Conservation (phyloP, 75 land plant species). For the Picea sitchensis region DNA sequence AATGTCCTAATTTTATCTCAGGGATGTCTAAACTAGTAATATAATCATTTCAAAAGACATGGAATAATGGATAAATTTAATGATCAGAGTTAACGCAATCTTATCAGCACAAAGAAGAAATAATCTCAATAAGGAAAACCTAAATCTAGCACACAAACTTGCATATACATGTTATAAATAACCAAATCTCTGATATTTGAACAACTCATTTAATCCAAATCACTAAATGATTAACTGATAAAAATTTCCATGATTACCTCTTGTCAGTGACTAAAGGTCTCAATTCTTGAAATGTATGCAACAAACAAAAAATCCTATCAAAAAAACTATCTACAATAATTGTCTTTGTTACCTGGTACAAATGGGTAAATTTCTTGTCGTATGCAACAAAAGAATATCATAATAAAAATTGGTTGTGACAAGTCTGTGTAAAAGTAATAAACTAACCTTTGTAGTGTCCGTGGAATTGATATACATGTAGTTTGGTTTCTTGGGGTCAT, state of each 20-base stretch:
- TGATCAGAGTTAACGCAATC: not conserved
- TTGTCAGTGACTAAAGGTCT: not conserved
- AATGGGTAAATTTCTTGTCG: not conserved
- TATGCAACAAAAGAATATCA: not conserved
- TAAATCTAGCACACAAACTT: not conserved
- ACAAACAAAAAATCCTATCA: not conserved
- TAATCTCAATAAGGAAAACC: not conserved
- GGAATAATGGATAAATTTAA: not conserved
- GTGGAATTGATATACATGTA: conserved; percentile 95
- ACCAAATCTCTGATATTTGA: not conserved
- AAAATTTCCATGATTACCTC: not conserved
- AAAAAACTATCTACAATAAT: not conserved
- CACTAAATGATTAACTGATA: not conserved
- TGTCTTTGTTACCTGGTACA: not conserved
- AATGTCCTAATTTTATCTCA: no score
- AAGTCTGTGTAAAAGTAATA: not conserved
- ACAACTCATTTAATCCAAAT: not conserved
- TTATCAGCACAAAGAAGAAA: not conserved
- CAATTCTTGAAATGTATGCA: not conserved
- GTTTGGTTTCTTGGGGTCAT: conserved; percentile 71
- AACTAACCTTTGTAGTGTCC: conserved; percentile 73
- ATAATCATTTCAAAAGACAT: no score
- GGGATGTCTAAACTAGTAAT: no score
- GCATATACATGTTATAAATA: not conserved
- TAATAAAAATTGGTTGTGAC: not conserved